phyloP scores from a whole-genome alignment of 805 yeast species.

The Kregervanrija pseudodelftensis region DNA sequence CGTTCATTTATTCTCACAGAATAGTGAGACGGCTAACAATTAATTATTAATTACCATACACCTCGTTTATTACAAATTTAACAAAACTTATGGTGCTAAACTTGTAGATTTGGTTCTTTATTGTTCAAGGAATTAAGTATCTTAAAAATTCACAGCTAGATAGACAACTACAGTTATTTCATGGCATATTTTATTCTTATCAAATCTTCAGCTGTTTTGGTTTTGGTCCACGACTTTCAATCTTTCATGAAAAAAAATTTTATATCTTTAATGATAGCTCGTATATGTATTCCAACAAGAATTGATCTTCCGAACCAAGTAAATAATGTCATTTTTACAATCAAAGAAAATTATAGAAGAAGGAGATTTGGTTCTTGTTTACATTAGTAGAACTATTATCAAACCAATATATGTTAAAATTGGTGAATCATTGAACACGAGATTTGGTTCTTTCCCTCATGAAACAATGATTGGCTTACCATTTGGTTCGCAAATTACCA shows the following conservation, averaged over 20 bases:
- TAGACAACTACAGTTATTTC: too few species aligned
- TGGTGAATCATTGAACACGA: constrained; percentile 66
- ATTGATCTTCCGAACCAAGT: background rate
- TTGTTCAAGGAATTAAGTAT: too few species aligned
- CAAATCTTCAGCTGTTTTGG: too few species aligned
- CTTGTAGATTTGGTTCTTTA: too few species aligned
- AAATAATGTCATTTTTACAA: constrained; percentile 25
- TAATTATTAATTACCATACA: too few species aligned
- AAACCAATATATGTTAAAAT: constrained; percentile 61
- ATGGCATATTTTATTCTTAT: too few species aligned
- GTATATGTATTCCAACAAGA: too few species aligned
- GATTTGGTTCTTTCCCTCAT: constrained; percentile 89
- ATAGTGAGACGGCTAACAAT: too few species aligned
- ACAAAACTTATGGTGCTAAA: too few species aligned
- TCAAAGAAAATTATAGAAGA: constrained; percentile 68
- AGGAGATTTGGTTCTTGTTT: constrained; percentile 82
- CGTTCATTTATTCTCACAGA: too few species aligned
- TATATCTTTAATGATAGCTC: background rate
- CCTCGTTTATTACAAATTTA: too few species aligned
- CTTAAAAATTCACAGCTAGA: too few species aligned
- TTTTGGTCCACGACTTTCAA: background rate
- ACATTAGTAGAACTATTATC: constrained; percentile 72
- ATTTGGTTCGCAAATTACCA: constrained; percentile 80
- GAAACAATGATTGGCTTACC: constrained; percentile 69
- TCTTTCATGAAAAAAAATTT: background rate